Evolutionary conservation across 1,284 basidiomycete species (phyloP), one percentile per base, ranked within the genome.

Genomic region (Mycosarcoma mackinlayi): DNA sequence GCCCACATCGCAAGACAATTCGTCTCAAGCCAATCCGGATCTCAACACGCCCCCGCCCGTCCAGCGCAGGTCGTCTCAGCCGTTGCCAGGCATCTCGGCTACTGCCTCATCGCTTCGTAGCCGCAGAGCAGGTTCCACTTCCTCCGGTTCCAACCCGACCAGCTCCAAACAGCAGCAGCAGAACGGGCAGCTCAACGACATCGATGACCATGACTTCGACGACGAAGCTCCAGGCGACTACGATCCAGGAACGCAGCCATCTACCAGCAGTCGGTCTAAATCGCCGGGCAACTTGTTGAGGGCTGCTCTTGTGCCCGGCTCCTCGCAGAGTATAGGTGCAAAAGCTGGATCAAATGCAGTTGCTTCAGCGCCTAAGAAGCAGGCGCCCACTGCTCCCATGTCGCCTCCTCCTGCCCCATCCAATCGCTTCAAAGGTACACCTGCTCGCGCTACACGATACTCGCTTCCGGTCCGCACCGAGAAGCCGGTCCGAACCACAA

Each of bases 401-500:
- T 60, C 65, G 42, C 72, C 59, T 13, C 58, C 75, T 8, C 31
- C 68, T 3, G 34, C 55, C n/a, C 37, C 50, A 3, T 54, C 48
- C 21, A 75, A 64, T 52, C 46, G 69, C 13, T 74, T 75, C 53
- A 81, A 82, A 39, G 80, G 80, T 13, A 82, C 80, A 3, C 80
- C 80, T 0, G 71, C 79, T 24, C 67, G 79, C 14, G 58, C 76
- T 0, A 78, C 72, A 14, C 75, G 78, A 25, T 82, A 82, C 58
- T 81, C 79, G 35, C 65, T 82, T 14, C 80, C 80, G 4, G 79
- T 81, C 4, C 68, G 80, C 6, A 50, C 78, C 8, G 80, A 82
- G 44, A 82, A 81, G 71, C 89, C 58, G 85, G 92, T 83, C 4
- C 87, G 94, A 42, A 91, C 92, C 0, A 93, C 92, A 14, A 97